Base-by-base conservation (phyloP, 2,329 filamentous ascomycete species). In the Fusarium sp. region DNA sequence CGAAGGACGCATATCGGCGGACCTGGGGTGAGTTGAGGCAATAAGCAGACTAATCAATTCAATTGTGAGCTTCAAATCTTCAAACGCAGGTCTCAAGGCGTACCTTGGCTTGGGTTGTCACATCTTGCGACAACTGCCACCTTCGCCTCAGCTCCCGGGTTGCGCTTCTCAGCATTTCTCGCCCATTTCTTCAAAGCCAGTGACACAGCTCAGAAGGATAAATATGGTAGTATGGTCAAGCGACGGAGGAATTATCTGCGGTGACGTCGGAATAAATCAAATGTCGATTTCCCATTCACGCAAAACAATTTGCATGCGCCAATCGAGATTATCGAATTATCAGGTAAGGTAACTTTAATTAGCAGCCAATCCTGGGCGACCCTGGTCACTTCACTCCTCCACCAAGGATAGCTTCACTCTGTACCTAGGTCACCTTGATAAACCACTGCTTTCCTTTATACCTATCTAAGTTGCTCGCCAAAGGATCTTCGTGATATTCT, bases 141-240 rank as follows among this genome's bases (percentile, higher is more conserved):
- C 70, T 69, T 68, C 66, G 73, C 60, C 69, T 69, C 73, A 79
- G 70, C 75, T 77, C 73, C 73, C 75, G 72, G 68, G 68, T 73
- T 63, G 69, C 75, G 69, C 74, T 77, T 73, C 74, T 76, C 70
- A 80, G 76, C 79, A 80, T 80, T 65, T 66, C 76, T 77, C 77
- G 73, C 65, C 77, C 77, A 80, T 80, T 61, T 67, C 71, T 75
- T 61, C 72, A 62, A 57, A 48, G 43, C 39, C 50, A 39, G 28
- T 15, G 23, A 37, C 26, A 24, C 50, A 26, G 39, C 48, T 50
- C 33, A 29, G 28, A 50, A 26, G 37, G 8, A 21, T 9, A 15
- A 15, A 49, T 54, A 35, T 21, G 18, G 37, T 28, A 13, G n/a
- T 24, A 43, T n/a, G 21, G 2, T 16, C 29, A 16, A 26, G 15